Evolutionary conservation across 192 early-diverging fungal species (phyloP), one percentile per base, ranked within the genome.

Genomic region (Backusella westeae): DNA sequence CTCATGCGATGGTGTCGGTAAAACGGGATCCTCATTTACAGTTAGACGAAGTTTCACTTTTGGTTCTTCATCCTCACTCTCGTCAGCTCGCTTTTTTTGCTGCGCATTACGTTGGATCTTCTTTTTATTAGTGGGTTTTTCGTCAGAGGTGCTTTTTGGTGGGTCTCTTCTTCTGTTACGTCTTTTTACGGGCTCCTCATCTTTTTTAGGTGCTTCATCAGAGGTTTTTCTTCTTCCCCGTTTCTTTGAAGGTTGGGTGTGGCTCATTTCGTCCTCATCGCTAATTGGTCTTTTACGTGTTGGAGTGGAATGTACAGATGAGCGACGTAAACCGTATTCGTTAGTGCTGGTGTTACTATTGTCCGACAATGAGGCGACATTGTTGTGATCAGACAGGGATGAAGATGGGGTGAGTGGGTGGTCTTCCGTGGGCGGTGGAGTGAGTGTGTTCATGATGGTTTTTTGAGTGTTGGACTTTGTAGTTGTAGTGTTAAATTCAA

Each of bases 251-350:
- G 32, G 32, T 32, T 32, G 32, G 32, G 2, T 32, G 32, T 2
- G 32, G 32, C 38, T 39, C 38, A 39, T 39, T 39, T 9, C 8
- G 6, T 39, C 38, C 10, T 39, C 10, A 9, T 39, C 10, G 8
- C 10, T 39, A 32, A 32, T 39, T 39, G 10, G 10, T 39, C 38
- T 39, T 39, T 6, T 39, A 32, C 32, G 32, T 39, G 38, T 9
- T 39, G 38, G 8, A 4, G 44, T 21, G n/a, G 68, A 41, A 42
- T 41, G 38, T 69, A 21, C 39, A 23, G 68, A 38, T 79, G 78
- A 38, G 59, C 76, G 39, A 65, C 75, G 29, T 78, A 78, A 44
- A 72, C 41, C 46, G 32, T 49, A 66, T 70, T 78, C 46, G 75
- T 74, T 75, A 15, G 65, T 75, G 19, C 38, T 56, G 21, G 35